Evolutionary conservation across 176 grass and related monocot genomes (phyloP), one percentile per base, ranked within the genome.

Genomic region (Rhynchospora tenuis): DNA sequence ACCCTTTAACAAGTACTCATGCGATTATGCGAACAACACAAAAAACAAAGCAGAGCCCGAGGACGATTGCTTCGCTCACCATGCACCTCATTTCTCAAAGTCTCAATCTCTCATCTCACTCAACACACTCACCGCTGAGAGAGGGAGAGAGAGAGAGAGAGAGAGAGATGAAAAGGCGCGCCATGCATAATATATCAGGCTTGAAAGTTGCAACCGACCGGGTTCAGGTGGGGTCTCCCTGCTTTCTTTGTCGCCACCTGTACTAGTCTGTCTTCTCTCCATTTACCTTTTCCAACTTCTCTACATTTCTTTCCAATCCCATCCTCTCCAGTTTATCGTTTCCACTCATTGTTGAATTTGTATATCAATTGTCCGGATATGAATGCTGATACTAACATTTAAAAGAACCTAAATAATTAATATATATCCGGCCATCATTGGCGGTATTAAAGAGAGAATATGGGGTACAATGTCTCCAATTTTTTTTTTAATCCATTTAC

Each of bases 1-100:
- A 67, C 22, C 46, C 44, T 7, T 52, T 19, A n/a, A 78, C 0
- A 38, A 38, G 33, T 38, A 38, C 6, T 20, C 11, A 58, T 62
- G 9, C 17, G 10, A 5, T 71, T n/a, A n/a, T n/a, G n/a, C 2
- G 9, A 63, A 59, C 78, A 58, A 61, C 54, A 63, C 7, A 63
- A 58, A 56, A 84, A 83, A 46, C 64, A 87, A 52, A 80, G 73
- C 54, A 70, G 62, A 90, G 85, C 20, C 81, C 73, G 88, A 90
- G 85, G 79, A 87, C 56, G 85, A 84, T 90, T 64, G 82, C 38
- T 42, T 89, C 14, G 59, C 58, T 70, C 88, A 77, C 64, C 80
- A 66, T 43, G 5, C 71, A 74, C 44, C 22, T 61, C n/a, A 23
- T 54, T 24, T 50, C 47, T 75, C 48, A 51, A 51, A 51, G 6